Evolutionary conservation across 2,329 filamentous ascomycete genomes (phyloP), one percentile per base, ranked within the genome.

Genomic region (Xylaria sp.): DNA sequence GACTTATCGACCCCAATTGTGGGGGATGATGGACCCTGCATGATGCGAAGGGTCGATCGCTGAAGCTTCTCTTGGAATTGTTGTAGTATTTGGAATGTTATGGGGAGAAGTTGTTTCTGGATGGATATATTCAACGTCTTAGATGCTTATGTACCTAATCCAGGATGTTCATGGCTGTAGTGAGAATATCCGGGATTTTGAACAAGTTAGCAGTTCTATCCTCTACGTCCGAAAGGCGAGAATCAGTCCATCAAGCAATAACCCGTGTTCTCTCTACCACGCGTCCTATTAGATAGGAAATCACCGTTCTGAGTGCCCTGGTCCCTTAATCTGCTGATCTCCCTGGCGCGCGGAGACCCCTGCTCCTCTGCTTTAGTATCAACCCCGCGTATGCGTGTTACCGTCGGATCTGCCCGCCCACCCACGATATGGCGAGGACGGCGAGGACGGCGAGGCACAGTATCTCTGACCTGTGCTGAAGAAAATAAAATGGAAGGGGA

Each of bases 261-360:
- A 28, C 28, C 28, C 3, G 6, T 28, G 55, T 3, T 15, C 15
- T 63, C 48, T 36, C 49, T 13, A 12, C 20, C 23, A 20, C 46
- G 18, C 12, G 33, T 41, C 28, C 58, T n/a, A 52, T 61, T n/a
- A n/a, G n/a, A n/a, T 31, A 52, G 39, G 46, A 52, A 52, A 8
- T 41, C 36, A n/a, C 46, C 23, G 36, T 62, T 49, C 5, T 55
- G 51, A 1, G n/a, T 23, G 25, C 23, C 55, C 36, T 55, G 23
- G 15, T 55, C 8, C 7, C 5, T 55, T 25, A 55, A 48, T 46
- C 49, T 46, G 10, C 49, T 36, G 25, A 55, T 46, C 51, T 25
- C 31, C 36, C 46, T 23, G 36, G 48, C 9, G 4, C 39, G 10
- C 12, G 2, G 18, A 39, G 39, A 3, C 10, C 18, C 48, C 23